A percentile compares a stretch with the other conserved stretches of the same genome.
phyloP scores from a whole-genome alignment of 257 asterid species.

The Anisodus acutangulus region DNA sequence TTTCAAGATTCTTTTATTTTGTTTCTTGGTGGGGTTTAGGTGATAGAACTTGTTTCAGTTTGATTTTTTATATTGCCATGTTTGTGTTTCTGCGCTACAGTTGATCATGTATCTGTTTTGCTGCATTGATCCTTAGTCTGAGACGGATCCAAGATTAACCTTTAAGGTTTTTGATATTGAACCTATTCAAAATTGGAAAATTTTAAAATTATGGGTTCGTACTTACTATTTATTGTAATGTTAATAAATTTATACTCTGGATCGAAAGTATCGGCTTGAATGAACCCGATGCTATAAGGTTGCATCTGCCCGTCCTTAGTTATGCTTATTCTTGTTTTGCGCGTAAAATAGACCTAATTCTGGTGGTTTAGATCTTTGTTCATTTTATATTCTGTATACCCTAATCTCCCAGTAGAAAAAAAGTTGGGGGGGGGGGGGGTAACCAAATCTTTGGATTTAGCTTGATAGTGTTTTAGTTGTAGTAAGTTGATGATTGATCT shows the following conservation, averaged over 20 bases:
- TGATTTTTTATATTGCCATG: not conserved
- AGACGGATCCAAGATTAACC: too few relatives aligned
- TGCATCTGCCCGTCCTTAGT: not conserved
- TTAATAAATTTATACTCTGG: too few relatives aligned
- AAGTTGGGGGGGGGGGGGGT: not conserved
- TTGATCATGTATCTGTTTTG: slow-evolving; percentile 14
- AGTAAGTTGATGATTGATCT: not conserved
- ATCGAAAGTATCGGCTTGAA: too few relatives aligned
- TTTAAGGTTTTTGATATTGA: too few relatives aligned
- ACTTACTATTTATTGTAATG: too few relatives aligned
- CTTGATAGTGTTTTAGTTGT: not conserved
- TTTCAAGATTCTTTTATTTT: not conserved
- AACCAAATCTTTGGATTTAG: not conserved
- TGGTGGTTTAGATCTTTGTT: not conserved
- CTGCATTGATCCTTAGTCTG: slow-evolving; percentile 13
- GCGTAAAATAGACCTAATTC: not conserved
- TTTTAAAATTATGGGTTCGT: too few relatives aligned
- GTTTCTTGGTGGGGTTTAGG: slow-evolving; percentile 21
- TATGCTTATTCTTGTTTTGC: not conserved
- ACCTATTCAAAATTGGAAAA: too few relatives aligned
- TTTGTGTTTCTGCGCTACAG: not conserved
- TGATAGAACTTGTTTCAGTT: not conserved
- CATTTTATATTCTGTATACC: not conserved
- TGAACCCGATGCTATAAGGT: too few relatives aligned
- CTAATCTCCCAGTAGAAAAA: not conserved